Conservation (phyloP, 2,329 filamentous ascomycete species). For the Calonectria hongkongensis region DNA sequence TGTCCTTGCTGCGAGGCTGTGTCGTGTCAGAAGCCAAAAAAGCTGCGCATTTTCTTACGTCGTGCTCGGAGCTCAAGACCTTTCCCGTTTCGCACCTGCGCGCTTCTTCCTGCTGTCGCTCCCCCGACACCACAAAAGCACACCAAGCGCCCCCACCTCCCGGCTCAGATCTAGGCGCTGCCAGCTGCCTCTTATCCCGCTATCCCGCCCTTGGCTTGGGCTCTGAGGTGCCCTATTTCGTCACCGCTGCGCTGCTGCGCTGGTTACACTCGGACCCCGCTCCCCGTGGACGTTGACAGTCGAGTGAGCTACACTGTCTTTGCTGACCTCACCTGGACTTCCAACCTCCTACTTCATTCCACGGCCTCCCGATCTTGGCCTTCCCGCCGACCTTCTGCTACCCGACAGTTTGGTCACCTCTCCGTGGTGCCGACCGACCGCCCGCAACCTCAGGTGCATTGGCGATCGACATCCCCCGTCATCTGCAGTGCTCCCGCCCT, state of each 20-base stretch:
- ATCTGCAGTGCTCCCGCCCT: conserved; percentile 39
- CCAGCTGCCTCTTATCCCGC: conserved; percentile 21
- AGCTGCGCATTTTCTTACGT: background rate
- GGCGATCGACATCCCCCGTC: conserved; percentile 43
- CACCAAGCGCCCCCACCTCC: conserved; percentile 15
- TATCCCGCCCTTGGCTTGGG: conserved; percentile 27
- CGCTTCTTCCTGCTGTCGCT: conserved; percentile 1
- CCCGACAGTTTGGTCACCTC: conserved; percentile 17
- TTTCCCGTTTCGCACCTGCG: conserved; percentile 14
- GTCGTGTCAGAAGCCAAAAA: conserved; percentile 8
- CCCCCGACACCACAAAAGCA: conserved; percentile 9
- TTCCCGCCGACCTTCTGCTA: conserved; percentile 25
- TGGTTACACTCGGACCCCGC: conserved; percentile 51
- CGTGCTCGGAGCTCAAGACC: background rate
- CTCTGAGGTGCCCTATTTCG: conserved; percentile 48
- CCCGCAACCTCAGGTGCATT: conserved; percentile 26
- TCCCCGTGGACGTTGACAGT: conserved; percentile 45
- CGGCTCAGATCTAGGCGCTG: conserved; percentile 11
- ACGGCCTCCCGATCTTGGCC: conserved; percentile 16
- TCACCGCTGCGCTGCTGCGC: conserved; percentile 52
- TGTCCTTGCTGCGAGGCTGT: conserved; percentile 28
- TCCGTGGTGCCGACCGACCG: conserved; percentile 27
- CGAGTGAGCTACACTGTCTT: conserved; percentile 40
- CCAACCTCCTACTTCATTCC: conserved; percentile 23
- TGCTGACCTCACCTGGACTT: conserved; percentile 38